These are phyloP conservation scores for Rhododendron mucronatum DNA, from an alignment of 148 eudicot genomes.

Conservation along the genomic window DNA sequence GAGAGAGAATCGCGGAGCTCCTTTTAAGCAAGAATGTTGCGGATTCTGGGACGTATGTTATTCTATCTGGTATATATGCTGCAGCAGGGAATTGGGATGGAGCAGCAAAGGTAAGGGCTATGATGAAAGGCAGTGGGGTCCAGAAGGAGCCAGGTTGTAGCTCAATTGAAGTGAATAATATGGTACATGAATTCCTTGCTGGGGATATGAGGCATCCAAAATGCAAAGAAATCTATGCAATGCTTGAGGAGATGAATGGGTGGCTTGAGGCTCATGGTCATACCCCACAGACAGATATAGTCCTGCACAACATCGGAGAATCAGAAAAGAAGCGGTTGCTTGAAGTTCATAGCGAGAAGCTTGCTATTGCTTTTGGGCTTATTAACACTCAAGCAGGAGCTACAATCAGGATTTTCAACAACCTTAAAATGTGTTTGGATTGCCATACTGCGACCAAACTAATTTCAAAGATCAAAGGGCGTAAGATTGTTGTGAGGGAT, in stretches of 20 bases:
- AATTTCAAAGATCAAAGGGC: slow-evolving; percentile 69
- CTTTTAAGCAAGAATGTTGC: slow-evolving; percentile 48
- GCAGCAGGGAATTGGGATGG: slow-evolving; percentile 68
- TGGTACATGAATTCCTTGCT: slow-evolving; percentile 80
- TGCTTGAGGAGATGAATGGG: slow-evolving; percentile 60
- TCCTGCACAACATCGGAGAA: slow-evolving; percentile 54
- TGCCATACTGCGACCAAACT: slow-evolving; percentile 75
- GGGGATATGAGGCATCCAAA: slow-evolving; percentile 78
- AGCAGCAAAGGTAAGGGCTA: slow-evolving; percentile 58
- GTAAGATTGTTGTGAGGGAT: slow-evolving; percentile 75
- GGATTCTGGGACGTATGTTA: slow-evolving; percentile 65
- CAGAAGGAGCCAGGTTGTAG: slow-evolving; percentile 93
- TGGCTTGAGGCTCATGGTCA: slow-evolving; percentile 59
- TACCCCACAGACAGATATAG: slow-evolving; percentile 47
- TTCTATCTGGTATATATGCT: slow-evolving; percentile 81
- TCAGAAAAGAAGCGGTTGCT: slow-evolving; percentile 53
- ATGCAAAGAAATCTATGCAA: slow-evolving; percentile 65
- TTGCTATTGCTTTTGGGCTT: slow-evolving; percentile 79
- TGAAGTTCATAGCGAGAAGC: slow-evolving; percentile 80
- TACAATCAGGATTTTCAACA: slow-evolving; percentile 73
- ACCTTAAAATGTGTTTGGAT: slow-evolving; percentile 69
- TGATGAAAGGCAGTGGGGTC: slow-evolving; percentile 68
- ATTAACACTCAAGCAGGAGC: slow-evolving; percentile 68
- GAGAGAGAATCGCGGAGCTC: slow-evolving; percentile 55
- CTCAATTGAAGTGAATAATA: slow-evolving; percentile 71